Evolutionary conservation across 331 rosid species (phyloP).

Genomic region (Cucumis variabilis): DNA sequence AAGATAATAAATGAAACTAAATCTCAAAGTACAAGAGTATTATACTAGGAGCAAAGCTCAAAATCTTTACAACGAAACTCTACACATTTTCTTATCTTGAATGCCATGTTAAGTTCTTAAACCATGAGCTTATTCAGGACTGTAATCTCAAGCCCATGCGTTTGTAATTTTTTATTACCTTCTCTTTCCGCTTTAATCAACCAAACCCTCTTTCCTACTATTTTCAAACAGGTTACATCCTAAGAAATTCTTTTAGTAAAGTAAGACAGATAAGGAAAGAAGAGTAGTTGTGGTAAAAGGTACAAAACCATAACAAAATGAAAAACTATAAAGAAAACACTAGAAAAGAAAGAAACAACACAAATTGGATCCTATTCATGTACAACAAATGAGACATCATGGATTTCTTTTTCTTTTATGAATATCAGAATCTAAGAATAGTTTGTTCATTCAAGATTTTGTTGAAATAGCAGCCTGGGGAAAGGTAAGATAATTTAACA

Average conservation of each 20-base stretch:
- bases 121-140: background rate
- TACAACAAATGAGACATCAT: constrained; percentile 28
- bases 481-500: constrained; percentile 21
- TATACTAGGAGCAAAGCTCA: too few relatives aligned
- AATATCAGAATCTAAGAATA: constrained; percentile 31
- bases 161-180: too few relatives aligned
- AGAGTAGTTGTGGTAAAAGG: background rate
- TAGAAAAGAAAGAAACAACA: background rate
- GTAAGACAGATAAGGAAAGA: constrained; percentile 17
- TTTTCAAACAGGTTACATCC: too few relatives aligned
- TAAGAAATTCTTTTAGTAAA: too few relatives aligned
- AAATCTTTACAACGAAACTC: background rate
- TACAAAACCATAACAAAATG: background rate
- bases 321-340: background rate
- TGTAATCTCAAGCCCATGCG: too few relatives aligned
- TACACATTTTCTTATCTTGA: background rate
- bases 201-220: too few relatives aligned
- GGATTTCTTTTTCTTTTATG: background rate
- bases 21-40: too few relatives aligned
- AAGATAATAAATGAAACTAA: too few relatives aligned
- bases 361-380: constrained; percentile 26
- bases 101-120: background rate
- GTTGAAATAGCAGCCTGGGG: constrained; percentile 30
- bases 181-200: too few relatives aligned
- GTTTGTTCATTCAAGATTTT: constrained; percentile 25